These are phyloP conservation scores for Fusarium irregulare DNA, from an alignment of 2,329 filamentous ascomycete species.

Conservation along the genomic window DNA sequence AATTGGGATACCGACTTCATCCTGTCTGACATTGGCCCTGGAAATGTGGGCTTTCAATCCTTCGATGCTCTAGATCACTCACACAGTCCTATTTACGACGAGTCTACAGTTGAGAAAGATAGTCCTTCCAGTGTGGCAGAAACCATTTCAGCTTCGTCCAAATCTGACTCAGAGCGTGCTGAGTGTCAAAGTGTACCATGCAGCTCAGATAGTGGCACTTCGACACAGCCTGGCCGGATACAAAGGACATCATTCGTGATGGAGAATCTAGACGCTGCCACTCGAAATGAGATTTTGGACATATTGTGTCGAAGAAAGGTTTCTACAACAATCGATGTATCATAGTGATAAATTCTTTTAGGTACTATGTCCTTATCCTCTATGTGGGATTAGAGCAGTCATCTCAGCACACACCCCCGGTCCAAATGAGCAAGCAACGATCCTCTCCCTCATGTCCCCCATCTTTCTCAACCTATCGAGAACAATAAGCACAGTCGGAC, in stretches of 20 bases:
- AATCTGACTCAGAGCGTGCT: background rate
- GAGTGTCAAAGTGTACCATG: conserved; percentile 6
- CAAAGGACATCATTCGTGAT: conserved; percentile 13
- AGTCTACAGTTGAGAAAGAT: conserved; percentile 7
- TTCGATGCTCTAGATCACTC: conserved; percentile 1
- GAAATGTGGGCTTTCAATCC: background rate
- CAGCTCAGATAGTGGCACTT: conserved; percentile 1
- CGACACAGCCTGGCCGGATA: background rate
- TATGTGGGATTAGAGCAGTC: too few species aligned
- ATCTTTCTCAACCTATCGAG: too few species aligned
- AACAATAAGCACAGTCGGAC: too few species aligned
- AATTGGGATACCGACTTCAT: conserved; percentile 5
- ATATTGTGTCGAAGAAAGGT: conserved; percentile 13
- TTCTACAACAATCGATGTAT: conserved; percentile 13
- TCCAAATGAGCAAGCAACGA: too few species aligned
- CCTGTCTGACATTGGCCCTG: conserved; percentile 2
- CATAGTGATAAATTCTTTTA: background rate
- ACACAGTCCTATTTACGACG: conserved; percentile 1
- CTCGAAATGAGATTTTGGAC: conserved; percentile 12
- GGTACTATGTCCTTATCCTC: too few species aligned
- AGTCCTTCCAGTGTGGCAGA: conserved; percentile 1
- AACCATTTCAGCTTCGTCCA: conserved; percentile 10
- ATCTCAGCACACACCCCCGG: too few species aligned
- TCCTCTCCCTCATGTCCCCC: too few species aligned
- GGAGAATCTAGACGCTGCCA: conserved; percentile 10